Conservation (phyloP, 257 asterid species). For the Sherardia arvensis region DNA sequence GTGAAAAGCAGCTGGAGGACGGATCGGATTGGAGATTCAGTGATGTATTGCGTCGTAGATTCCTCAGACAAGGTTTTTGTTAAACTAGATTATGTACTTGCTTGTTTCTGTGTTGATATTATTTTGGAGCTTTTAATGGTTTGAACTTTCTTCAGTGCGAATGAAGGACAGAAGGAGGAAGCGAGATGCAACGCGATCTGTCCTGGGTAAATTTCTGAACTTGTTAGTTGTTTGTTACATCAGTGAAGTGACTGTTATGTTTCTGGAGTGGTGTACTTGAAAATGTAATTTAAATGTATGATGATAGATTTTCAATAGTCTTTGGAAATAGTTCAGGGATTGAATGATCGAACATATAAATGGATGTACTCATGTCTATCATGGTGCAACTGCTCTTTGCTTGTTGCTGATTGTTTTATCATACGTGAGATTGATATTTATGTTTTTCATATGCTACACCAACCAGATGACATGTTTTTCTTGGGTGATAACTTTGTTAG, state of each 20-base stretch:
- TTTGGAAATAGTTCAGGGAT: background rate
- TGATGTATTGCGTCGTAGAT: constrained; percentile 75
- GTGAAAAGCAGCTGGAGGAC: constrained; percentile 21
- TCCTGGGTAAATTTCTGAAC: constrained; percentile 40
- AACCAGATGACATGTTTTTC: background rate
- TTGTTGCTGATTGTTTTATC: background rate
- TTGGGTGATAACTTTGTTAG: background rate
- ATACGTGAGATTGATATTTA: too few relatives aligned
- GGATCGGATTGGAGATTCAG: constrained; percentile 30
- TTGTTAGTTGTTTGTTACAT: background rate
- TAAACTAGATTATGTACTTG: background rate
- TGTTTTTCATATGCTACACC: background rate
- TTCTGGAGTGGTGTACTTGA: background rate
- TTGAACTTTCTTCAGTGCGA: constrained; percentile 40
- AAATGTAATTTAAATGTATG: background rate
- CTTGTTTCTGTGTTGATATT: background rate
- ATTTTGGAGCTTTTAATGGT: background rate
- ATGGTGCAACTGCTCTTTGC: background rate
- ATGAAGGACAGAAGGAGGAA: constrained; percentile 53
- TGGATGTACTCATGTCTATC: background rate
- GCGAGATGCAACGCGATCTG: constrained; percentile 28
- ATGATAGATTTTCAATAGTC: background rate
- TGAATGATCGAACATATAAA: background rate
- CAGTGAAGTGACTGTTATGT: background rate
- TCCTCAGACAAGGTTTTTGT: constrained; percentile 76